phyloP scores from a whole-genome alignment of 208 protist genomes.

The Paratrypanosoma confusum region DNA sequence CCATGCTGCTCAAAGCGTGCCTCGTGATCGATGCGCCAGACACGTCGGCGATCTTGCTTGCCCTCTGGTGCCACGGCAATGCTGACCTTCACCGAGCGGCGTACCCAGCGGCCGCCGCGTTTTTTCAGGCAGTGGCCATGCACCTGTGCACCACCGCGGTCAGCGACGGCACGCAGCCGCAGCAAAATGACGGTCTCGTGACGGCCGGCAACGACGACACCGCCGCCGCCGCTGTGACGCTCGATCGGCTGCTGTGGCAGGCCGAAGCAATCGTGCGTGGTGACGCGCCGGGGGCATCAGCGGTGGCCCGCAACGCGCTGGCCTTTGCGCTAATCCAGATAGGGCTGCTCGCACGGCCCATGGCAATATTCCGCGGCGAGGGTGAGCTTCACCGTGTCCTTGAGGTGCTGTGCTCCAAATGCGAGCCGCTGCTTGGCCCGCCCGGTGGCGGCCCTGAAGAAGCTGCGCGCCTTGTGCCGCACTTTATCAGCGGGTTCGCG shows the following conservation, averaged over 20 bases:
- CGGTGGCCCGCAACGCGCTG: slow-evolving; percentile 1
- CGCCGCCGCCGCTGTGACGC: not conserved
- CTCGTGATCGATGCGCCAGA: slow-evolving; percentile 13
- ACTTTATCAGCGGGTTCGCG: slow-evolving; percentile 20
- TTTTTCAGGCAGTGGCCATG: slow-evolving; percentile 21
- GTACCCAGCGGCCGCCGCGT: slow-evolving; percentile 20
- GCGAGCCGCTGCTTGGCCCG: slow-evolving; percentile 10
- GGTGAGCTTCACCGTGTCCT: slow-evolving; percentile 9
- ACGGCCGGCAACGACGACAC: not conserved
- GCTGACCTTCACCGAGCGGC: slow-evolving; percentile 28
- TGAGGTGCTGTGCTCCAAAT: slow-evolving; percentile 8
- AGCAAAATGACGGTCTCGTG: not conserved
- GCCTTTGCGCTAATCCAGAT: slow-evolving; percentile 20
- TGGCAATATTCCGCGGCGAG: slow-evolving; percentile 6
- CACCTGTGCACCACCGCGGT: slow-evolving; percentile 1
- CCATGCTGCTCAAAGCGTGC: slow-evolving; percentile 15
- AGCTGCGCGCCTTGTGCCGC: slow-evolving; percentile 13
- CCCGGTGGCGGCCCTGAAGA: slow-evolving; percentile 4
- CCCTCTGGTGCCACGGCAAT: slow-evolving; percentile 45
- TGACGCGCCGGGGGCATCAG: not conserved
- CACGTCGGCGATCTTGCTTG: slow-evolving; percentile 10
- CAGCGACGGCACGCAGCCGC: slow-evolving; percentile 1
- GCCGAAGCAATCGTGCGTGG: slow-evolving; percentile 6
- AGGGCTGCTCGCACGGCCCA: slow-evolving; percentile 20
- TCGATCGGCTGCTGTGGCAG: slow-evolving; percentile 6